Percentiles rank a stretch among this genome's conserved stretches.
Conservation (phyloP, 129 eudicot species). For the Chrysanthemum lavandulifolium region DNA sequence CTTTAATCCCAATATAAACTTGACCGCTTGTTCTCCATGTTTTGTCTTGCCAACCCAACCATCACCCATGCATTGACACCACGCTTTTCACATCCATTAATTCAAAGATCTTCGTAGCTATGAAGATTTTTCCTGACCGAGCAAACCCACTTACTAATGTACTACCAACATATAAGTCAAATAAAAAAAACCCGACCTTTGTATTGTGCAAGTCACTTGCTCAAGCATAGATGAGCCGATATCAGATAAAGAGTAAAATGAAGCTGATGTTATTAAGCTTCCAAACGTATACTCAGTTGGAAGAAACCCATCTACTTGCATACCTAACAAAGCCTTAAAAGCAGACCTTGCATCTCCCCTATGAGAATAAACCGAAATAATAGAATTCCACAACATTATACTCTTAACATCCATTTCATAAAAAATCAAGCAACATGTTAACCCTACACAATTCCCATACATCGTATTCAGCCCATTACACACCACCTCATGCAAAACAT, state of each 20-base stretch:
- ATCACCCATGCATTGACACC: constrained; percentile 79
- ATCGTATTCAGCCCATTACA: constrained; percentile 78
- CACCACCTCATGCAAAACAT: constrained; percentile 55
- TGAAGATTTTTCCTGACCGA: constrained; percentile 43
- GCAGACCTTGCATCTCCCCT: constrained; percentile 53
- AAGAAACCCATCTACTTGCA: constrained; percentile 47
- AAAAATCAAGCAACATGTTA: constrained; percentile 56
- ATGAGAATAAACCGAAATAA: constrained; percentile 74
- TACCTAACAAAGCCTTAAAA: constrained; percentile 54
- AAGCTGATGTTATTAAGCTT: constrained; percentile 67
- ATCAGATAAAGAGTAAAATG: constrained; percentile 23
- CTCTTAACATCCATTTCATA: constrained; percentile 48
- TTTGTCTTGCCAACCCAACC: constrained; percentile 81
- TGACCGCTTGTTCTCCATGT: constrained; percentile 74
- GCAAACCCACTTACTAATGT: constrained; percentile 75
- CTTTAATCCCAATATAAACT: constrained; percentile 54
- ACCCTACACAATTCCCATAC: constrained; percentile 76
- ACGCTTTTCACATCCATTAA: constrained; percentile 71
- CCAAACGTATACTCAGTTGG: constrained; percentile 80
- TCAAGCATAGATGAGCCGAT: constrained; percentile 43
- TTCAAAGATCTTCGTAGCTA: constrained; percentile 58
- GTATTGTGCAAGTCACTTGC: constrained; percentile 59
- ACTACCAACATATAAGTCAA: constrained; percentile 88
- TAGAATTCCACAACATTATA: constrained; percentile 72
- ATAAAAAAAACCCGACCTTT: constrained; percentile 52